Evolutionary conservation across 2,329 filamentous ascomycete genomes (phyloP).

Genomic region (Seiridium unicorne): DNA sequence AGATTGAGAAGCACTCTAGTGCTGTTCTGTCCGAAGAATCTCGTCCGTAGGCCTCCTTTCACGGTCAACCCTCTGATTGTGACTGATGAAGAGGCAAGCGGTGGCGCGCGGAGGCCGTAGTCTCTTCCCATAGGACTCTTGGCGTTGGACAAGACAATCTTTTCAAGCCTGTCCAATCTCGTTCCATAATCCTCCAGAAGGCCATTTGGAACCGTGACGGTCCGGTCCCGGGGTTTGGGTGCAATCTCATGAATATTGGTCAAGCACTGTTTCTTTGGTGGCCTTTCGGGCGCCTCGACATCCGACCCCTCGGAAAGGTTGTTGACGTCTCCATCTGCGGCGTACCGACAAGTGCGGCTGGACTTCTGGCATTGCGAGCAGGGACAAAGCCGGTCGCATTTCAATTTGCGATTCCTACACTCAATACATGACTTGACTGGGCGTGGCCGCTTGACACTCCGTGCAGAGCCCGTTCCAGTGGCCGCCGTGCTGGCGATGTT

Average conservation of each 20-base stretch:
- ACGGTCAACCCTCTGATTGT: conserved; percentile 50
- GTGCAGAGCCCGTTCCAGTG: conserved; percentile 16
- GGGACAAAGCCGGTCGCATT: conserved; percentile 54
- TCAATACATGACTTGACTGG: conserved; percentile 57
- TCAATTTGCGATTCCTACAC: conserved; percentile 56
- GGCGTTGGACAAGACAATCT: conserved; percentile 42
- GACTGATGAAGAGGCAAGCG: conserved; percentile 34
- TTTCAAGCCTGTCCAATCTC: conserved; percentile 55
- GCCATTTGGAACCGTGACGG: conserved; percentile 20
- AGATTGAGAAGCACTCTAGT: conserved; percentile 53
- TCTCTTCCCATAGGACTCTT: conserved; percentile 17
- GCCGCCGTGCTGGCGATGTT: background rate
- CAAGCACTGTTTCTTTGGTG: conserved; percentile 20
- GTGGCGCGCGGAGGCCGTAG: conserved; percentile 19
- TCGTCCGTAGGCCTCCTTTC: conserved; percentile 46
- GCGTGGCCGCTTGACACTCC: conserved; percentile 51
- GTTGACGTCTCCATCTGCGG: conserved; percentile 45
- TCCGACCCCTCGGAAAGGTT: conserved; percentile 51
- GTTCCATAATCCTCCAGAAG: conserved; percentile 46
- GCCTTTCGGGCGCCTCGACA: conserved; percentile 21
- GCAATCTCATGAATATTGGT: conserved; percentile 8
- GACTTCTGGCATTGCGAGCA: conserved; percentile 60
- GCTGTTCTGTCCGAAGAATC: conserved; percentile 53
- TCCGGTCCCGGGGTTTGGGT: conserved; percentile 23
- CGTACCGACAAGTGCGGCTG: conserved; percentile 52